Evolutionary conservation across 768 basidiomycete species (phyloP), one percentile per base, ranked within the genome.

Genomic region (Hypholoma fasciculare): DNA sequence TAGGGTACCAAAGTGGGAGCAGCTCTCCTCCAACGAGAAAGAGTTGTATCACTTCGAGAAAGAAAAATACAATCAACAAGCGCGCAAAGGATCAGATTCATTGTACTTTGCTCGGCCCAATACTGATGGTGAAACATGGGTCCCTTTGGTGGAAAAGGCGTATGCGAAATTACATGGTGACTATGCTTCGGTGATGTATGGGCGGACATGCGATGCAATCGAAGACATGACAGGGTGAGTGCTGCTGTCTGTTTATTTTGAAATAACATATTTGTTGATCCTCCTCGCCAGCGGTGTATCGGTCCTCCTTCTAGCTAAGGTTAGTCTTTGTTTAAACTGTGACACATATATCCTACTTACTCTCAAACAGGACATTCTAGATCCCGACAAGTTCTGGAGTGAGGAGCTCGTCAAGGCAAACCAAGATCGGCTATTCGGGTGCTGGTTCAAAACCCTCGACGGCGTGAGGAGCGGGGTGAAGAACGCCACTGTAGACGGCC

Each of bases 91-190:
- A 36, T 76, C 76, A 30, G 82, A 81, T 63, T 72, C 72, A 1
- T 62, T 84, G 37, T 82, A 79, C 59, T 84, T 83, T 64, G 81
- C 83, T 8, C 75, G 73, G 51, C 80, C 78, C 6, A 77, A 76
- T 1, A 69, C 75, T 4, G 72, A 76, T 48, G 78, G 77, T 30
- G 82, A 84, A 59, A 83, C 81, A 4, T 84, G 82, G 82, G 80
- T 83, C 0, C 79, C 83, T 2, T 67, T 84, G n/a, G 74, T 84
- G n/a, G 83, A 84, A 64, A 84, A 84, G 64, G 83, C 83, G 2
- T 84, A 77, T 57, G 82, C 83, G 2, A 84, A 84, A 67, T 61
- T 83, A 1, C 80, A 84, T 63, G 82, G 82, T 2, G 75, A 77
- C 56, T 79, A 77, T 56, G 66, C 70, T 4, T 68, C 74, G 40